Percentiles rank a stretch among this genome's conserved stretches.
Evolutionary conservation across 306 rosid species (phyloP).

Genomic region (Cicer pinnatifidum): DNA sequence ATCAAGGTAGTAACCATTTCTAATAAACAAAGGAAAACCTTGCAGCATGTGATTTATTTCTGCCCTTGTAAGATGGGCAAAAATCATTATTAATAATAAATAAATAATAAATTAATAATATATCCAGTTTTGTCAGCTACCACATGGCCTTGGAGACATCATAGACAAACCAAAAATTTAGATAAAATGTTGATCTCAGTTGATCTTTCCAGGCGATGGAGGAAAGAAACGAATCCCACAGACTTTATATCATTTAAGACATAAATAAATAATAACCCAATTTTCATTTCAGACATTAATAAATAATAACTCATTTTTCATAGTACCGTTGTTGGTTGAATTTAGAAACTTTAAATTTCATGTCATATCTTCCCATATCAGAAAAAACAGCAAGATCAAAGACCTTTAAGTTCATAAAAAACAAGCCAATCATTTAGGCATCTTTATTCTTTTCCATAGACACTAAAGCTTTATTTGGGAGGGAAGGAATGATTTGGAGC

Average conservation of each 20-base stretch:
- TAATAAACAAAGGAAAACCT: neutral
- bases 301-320: constrained; percentile 23
- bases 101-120: too few relatives aligned
- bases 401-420: constrained; percentile 22
- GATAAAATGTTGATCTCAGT: too few relatives aligned
- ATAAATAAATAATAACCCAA: too few relatives aligned
- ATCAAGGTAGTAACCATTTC: constrained; percentile 11
- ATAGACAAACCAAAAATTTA: too few relatives aligned
- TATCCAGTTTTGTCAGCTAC: constrained; percentile 9
- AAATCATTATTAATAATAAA: constrained; percentile 4
- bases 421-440: constrained; percentile 19
- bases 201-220: too few relatives aligned
- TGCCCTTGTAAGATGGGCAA: neutral
- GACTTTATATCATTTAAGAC: neutral
- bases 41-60: neutral
- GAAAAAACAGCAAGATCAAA: constrained; percentile 29
- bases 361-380: constrained; percentile 30
- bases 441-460: neutral
- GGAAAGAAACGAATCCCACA: constrained; percentile 14
- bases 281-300: constrained; percentile 4
- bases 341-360: constrained; percentile 26
- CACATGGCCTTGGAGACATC: too few relatives aligned
- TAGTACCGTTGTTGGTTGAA: constrained; percentile 2
- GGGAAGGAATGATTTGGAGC: neutral
- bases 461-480: neutral